Evolutionary conservation across 495 filamentous ascomycete species (phyloP).

Genomic region (Venustampulla echinocandica): DNA sequence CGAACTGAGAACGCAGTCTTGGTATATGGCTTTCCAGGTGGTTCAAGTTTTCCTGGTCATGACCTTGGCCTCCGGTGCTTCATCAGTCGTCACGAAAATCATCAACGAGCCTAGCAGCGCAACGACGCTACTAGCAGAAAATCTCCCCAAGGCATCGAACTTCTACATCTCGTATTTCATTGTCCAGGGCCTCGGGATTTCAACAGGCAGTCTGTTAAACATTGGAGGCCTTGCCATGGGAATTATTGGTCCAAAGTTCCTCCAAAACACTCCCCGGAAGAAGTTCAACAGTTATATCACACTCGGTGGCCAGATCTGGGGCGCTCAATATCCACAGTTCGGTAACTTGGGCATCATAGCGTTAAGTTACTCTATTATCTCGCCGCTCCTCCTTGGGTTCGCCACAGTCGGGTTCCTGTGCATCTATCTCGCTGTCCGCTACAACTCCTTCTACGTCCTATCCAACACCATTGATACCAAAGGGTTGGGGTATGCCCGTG

Average conservation of each 20-base stretch:
- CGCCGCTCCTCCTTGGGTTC: slow-evolving; percentile 83
- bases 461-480: slow-evolving; percentile 82
- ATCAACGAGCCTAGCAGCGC: slow-evolving; percentile 50
- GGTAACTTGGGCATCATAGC: slow-evolving; percentile 84
- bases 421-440: slow-evolving; percentile 88
- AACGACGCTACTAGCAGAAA: slow-evolving; percentile 62
- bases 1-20: slow-evolving; percentile 79
- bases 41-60: slow-evolving; percentile 90
- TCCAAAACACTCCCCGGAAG: slow-evolving; percentile 47
- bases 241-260: slow-evolving; percentile 62
- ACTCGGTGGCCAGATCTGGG: slow-evolving; percentile 65
- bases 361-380: slow-evolving; percentile 83
- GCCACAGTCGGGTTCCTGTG: slow-evolving; percentile 72
- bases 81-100: slow-evolving; percentile 56
- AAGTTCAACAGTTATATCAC: slow-evolving; percentile 50
- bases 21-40: slow-evolving; percentile 90
- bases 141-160: slow-evolving; percentile 76
- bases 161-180: slow-evolving; percentile 95
- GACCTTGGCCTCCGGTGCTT: slow-evolving; percentile 71
- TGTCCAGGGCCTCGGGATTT: slow-evolving; percentile 78
- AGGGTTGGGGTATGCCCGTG: slow-evolving; percentile 73
- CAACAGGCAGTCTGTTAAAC: slow-evolving; percentile 64
- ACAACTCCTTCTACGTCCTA: slow-evolving; percentile 88
- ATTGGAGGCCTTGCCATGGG: slow-evolving; percentile 68
- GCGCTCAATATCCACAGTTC: slow-evolving; percentile 78